Percentiles rank a stretch among this genome's conserved stretches.
Conservation (phyloP, 148 eudicot species). For the Rhododendron williamsianum region DNA sequence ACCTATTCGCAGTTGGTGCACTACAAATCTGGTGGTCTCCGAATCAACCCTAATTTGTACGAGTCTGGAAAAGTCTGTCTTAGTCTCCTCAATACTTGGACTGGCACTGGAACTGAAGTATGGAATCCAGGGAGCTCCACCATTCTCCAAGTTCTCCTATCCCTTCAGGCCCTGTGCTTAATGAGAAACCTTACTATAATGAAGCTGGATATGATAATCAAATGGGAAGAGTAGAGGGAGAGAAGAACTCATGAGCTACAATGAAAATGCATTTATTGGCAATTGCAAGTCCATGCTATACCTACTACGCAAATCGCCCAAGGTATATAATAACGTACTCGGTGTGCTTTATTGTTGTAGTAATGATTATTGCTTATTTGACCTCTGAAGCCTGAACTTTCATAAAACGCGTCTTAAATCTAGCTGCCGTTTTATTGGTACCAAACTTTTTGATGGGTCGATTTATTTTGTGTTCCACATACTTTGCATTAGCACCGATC, state of each 20-base stretch:
- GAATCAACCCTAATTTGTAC: constrained; percentile 89
- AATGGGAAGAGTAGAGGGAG: constrained; percentile 82
- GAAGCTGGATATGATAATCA: constrained; percentile 91
- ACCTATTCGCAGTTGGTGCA: constrained; percentile 58
- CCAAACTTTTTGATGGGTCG: not conserved
- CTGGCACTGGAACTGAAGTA: constrained; percentile 76
- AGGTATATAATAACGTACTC: constrained; percentile 36
- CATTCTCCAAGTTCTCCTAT: constrained; percentile 88
- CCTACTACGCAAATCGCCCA: constrained; percentile 65
- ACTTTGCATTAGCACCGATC: not conserved
- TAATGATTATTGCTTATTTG: not conserved
- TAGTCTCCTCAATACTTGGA: constrained; percentile 95
- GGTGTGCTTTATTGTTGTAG: not conserved
- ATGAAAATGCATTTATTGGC: constrained; percentile 78
- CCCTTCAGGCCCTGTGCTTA: constrained; percentile 98
- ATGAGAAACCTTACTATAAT: constrained; percentile 88
- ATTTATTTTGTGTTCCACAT: not conserved
- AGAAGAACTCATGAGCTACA: constrained; percentile 91
- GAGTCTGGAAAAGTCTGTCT: constrained; percentile 98
- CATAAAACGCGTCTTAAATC: not conserved
- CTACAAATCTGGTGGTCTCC: constrained; percentile 86
- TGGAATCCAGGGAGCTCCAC: constrained; percentile 88
- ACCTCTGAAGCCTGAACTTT: not conserved
- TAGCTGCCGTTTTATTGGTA: not conserved
- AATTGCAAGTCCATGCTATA: constrained; percentile 84